Evolutionary conservation across 164 flowering plant species (phyloP).

Genomic region (Amborella trichopoda): DNA sequence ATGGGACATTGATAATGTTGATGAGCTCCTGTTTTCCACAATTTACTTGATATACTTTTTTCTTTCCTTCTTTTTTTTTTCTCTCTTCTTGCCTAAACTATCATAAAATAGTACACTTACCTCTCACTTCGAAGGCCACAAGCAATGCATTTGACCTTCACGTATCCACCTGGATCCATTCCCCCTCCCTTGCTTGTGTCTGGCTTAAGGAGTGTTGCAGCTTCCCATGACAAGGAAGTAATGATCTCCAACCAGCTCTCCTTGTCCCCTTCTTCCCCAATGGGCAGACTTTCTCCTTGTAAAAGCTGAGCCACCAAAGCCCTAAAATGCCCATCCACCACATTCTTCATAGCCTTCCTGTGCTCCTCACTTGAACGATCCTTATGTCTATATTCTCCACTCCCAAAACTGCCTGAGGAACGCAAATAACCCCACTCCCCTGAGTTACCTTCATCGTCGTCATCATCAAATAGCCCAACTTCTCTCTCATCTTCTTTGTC

Average conservation of each 20-base stretch:
- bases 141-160: conserved; percentile 90
- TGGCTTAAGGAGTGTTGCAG: conserved; percentile 86
- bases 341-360: conserved; percentile 70
- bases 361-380: conserved; percentile 81
- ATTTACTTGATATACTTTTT: no score
- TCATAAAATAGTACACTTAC: conserved; percentile 19
- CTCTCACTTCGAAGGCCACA: conserved; percentile 75
- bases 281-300: conserved; percentile 77
- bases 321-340: conserved; percentile 95
- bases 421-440: conserved; percentile 81
- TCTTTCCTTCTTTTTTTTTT: no score
- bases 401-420: conserved; percentile 68
- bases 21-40: no score
- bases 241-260: conserved; percentile 91
- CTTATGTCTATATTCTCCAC: conserved; percentile 58
- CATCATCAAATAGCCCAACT: conserved; percentile 55
- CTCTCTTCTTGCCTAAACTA: no score
- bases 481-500: conserved; percentile 90
- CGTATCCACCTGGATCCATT: conserved; percentile 99
- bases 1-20: no score
- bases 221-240: conserved; percentile 92
- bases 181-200: conserved; percentile 92
- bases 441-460: conserved; percentile 53
- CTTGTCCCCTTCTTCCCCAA: conserved; percentile 44
- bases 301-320: conserved; percentile 87